Percentiles rank a stretch among this genome's conserved stretches.
phyloP scores from a whole-genome alignment of 805 yeast species.

The Teunomyces atbi region DNA sequence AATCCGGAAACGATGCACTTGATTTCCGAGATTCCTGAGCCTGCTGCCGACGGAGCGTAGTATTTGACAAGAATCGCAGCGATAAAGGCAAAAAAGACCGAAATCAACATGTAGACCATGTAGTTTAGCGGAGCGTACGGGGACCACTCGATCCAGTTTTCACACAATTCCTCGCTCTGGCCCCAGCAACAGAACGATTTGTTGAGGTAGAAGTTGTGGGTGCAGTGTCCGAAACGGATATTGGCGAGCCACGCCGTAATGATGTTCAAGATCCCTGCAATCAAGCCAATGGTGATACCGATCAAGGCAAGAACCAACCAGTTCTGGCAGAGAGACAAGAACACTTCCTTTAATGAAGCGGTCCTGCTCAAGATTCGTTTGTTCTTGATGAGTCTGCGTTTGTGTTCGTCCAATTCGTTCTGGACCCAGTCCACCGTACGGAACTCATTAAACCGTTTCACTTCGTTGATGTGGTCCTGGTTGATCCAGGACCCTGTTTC shows the following conservation, averaged over 20 bases:
- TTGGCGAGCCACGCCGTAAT: slow-evolving; percentile 86
- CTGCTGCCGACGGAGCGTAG: slow-evolving; percentile 90
- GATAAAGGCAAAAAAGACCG: slow-evolving; percentile 57
- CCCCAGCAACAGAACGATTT: slow-evolving; percentile 83
- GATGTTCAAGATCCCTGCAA: slow-evolving; percentile 80
- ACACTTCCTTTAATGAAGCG: slow-evolving; percentile 20
- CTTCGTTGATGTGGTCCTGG: slow-evolving; percentile 35
- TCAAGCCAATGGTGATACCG: slow-evolving; percentile 74
- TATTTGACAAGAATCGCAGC: slow-evolving; percentile 68
- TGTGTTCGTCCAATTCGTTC: slow-evolving; percentile 54
- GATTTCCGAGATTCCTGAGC: slow-evolving; percentile 96
- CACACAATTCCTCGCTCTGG: slow-evolving; percentile 47
- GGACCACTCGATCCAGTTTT: slow-evolving; percentile 72
- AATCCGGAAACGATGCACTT: slow-evolving; percentile 94
- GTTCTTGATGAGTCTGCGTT: slow-evolving; percentile 22
- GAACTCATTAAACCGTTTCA: slow-evolving; percentile 57
- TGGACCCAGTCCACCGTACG: slow-evolving; percentile 70
- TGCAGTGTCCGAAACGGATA: slow-evolving; percentile 76
- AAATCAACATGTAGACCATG: slow-evolving; percentile 53
- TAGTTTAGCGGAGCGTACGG: slow-evolving; percentile 46
- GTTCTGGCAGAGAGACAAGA: slow-evolving; percentile 44
- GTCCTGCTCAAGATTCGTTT: slow-evolving; percentile 11
- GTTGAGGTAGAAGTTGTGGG: slow-evolving; percentile 64
- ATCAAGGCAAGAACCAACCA: slow-evolving; percentile 76
- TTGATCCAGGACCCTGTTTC: slow-evolving; percentile 38